These are phyloP conservation scores for Oryza officinalis DNA, from an alignment of 176 grass and related monocot genomes.

Conservation along the genomic window DNA sequence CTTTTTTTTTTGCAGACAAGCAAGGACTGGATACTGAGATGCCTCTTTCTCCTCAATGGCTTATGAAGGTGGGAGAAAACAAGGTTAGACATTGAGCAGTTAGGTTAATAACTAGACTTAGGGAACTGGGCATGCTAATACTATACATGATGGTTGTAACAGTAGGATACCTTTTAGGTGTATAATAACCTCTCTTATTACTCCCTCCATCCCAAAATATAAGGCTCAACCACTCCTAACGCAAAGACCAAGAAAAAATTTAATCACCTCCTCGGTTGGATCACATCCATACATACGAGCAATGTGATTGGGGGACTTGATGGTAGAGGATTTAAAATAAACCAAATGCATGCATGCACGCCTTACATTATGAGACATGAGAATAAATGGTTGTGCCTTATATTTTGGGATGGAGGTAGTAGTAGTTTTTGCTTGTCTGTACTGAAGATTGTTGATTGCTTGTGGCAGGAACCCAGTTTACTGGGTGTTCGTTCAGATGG, in stretches of 20 bases:
- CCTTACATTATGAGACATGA: too few relatives aligned
- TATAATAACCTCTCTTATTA: constrained; percentile 20
- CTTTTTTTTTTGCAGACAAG: constrained; percentile 56
- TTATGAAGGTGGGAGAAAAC: constrained; percentile 80
- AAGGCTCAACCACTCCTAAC: too few relatives aligned
- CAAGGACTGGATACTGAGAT: constrained; percentile 71
- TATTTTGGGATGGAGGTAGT: too few relatives aligned
- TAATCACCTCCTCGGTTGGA: too few relatives aligned
- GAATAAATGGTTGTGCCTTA: too few relatives aligned
- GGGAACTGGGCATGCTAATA: background rate
- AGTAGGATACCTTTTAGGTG: background rate
- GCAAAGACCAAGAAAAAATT: too few relatives aligned
- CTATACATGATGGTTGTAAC: background rate
- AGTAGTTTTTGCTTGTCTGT: background rate
- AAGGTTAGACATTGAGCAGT: constrained; percentile 24
- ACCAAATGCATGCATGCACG: too few relatives aligned
- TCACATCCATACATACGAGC: too few relatives aligned
- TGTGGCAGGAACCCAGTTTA: constrained; percentile 60
- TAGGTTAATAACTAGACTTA: constrained; percentile 19
- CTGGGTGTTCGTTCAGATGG: constrained; percentile 54
- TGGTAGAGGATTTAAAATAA: too few relatives aligned
- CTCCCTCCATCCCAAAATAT: too few relatives aligned
- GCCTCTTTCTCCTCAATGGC: constrained; percentile 99
- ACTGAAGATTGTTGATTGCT: constrained; percentile 4
- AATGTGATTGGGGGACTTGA: too few relatives aligned